A percentile compares a stretch with the other conserved stretches of the same genome.
Evolutionary conservation across 306 rosid species (phyloP).

Genomic region (Prunus kanzakura): DNA sequence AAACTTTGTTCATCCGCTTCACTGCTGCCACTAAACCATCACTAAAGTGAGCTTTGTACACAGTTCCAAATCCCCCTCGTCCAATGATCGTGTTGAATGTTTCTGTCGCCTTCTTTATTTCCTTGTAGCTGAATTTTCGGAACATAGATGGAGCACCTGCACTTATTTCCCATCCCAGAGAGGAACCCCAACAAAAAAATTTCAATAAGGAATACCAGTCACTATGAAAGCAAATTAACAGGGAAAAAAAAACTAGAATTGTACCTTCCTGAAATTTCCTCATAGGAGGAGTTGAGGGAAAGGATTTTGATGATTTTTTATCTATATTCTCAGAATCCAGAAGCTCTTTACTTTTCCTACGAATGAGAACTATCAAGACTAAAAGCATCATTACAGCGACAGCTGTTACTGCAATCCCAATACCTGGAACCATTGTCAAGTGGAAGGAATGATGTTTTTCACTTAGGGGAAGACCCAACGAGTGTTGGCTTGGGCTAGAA

Average conservation of each 20-base stretch:
- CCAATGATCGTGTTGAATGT: conserved; percentile 74
- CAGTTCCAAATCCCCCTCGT: conserved; percentile 96
- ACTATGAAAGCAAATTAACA: conserved; percentile 15
- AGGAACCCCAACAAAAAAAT: neutral
- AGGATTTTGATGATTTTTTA: conserved; percentile 50
- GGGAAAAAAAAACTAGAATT: conserved; percentile 10
- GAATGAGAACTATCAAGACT: conserved; percentile 79
- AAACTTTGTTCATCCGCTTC: conserved; percentile 77
- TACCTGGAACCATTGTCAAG: conserved; percentile 65
- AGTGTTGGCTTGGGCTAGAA: conserved; percentile 61
- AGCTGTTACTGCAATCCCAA: conserved; percentile 78
- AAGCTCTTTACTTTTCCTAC: conserved; percentile 73
- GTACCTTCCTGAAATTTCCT: conserved; percentile 88
- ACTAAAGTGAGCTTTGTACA: conserved; percentile 77
- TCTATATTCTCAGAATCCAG: conserved; percentile 48
- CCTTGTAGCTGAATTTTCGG: conserved; percentile 74
- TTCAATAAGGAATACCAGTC: neutral
- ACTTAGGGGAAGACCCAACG: conserved; percentile 42
- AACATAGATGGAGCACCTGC: conserved; percentile 82
- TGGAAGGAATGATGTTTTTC: conserved; percentile 59
- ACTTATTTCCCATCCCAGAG: conserved; percentile 12
- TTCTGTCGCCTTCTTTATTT: conserved; percentile 89
- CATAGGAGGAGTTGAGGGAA: conserved; percentile 43
- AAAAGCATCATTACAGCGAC: conserved; percentile 61
- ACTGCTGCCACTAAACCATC: conserved; percentile 77